phyloP scores from a whole-genome alignment of 2,329 filamentous ascomycete species.

The Nemania abortiva region DNA sequence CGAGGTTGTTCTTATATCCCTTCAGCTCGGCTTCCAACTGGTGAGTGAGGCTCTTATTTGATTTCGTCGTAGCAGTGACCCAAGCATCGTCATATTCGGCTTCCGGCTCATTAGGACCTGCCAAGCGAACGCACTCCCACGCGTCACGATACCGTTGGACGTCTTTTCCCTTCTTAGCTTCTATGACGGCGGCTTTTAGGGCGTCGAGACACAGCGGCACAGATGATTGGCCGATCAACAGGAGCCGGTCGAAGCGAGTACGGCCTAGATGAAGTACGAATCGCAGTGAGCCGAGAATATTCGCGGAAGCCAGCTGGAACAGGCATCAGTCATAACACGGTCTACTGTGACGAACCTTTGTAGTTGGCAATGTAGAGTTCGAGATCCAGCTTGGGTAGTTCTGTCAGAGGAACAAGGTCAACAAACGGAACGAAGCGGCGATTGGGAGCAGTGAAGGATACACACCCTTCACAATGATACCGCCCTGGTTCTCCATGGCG shows the following conservation, averaged over 20 bases:
- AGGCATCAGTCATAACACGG: constrained; percentile 2
- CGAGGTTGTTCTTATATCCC: constrained; percentile 94
- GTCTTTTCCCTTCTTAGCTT: constrained; percentile 83
- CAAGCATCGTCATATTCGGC: constrained; percentile 77
- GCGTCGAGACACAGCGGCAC: constrained; percentile 82
- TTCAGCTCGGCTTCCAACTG: constrained; percentile 88
- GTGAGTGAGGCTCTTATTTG: constrained; percentile 76
- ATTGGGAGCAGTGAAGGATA: not conserved
- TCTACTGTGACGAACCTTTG: constrained; percentile 68
- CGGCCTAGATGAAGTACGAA: constrained; percentile 67
- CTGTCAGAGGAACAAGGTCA: constrained; percentile 57
- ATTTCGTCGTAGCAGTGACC: constrained; percentile 75
- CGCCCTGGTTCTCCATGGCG: constrained; percentile 60
- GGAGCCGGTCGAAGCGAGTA: constrained; percentile 83
- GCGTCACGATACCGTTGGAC: constrained; percentile 77
- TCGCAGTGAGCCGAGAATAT: constrained; percentile 16
- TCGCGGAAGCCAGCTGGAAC: not conserved
- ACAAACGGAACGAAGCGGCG: not conserved
- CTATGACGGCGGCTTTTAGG: constrained; percentile 78
- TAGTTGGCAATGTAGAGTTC: constrained; percentile 94
- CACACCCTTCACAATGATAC: constrained; percentile 57
- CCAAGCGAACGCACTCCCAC: constrained; percentile 71
- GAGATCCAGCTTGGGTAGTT: constrained; percentile 88
- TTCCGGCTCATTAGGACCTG: constrained; percentile 76
- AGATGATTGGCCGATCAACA: constrained; percentile 83